Base-by-base conservation (phyloP, 345 rosid genomes). In the Carallia brachiata region DNA sequence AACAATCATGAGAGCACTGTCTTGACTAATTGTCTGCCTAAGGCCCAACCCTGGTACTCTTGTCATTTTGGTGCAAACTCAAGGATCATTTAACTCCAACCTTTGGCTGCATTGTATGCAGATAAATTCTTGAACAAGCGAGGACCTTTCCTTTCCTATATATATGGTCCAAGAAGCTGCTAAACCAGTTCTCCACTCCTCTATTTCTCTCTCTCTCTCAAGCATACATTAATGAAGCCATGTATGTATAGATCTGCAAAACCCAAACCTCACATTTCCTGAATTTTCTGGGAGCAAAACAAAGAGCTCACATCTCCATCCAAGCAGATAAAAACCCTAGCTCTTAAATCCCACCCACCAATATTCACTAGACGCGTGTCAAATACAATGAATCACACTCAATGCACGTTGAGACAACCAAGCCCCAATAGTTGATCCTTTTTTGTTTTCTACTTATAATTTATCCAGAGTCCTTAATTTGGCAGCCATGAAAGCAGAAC, bases 401-500 rank as follows among this genome's bases (percentile, higher is more conserved):
- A 74, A 70, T 74, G 74, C 82, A 77, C 62, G 77, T 70, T 69
- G 40, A 53, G 32, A 17, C 37, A 36, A 52, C 61, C 30, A 67
- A 54, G 67, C 70, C 65, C 78, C 63, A 62, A 56, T 13, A 68
- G 60, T 30, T 55, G 13, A 27, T 15, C 30, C 19, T 27, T 10
- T 15, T 30, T 63, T 16, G 28, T 13, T 23, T 36, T 47, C 3
- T 50, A 30, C 9, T 4, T 0, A 7, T 47, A 7, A 5, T 40
- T 67, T 9, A 3, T 16, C 50, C 4, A 3, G 27, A 55, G 59
- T 23, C 15, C 50, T 44, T 44, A 44, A 44, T 12, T 17, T 36
- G 4, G 7, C 6, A 61, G 58, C 73, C 71, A 83, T 89, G 91
- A 82, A 81, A 71, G 75, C 86, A 6, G 86, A 84, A 62, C 34